A percentile compares a stretch with the other conserved stretches of the same genome.
These are phyloP conservation scores for Cladophialophora chaetospira DNA, from an alignment of 2,329 filamentous ascomycete species.

Conservation along the genomic window DNA sequence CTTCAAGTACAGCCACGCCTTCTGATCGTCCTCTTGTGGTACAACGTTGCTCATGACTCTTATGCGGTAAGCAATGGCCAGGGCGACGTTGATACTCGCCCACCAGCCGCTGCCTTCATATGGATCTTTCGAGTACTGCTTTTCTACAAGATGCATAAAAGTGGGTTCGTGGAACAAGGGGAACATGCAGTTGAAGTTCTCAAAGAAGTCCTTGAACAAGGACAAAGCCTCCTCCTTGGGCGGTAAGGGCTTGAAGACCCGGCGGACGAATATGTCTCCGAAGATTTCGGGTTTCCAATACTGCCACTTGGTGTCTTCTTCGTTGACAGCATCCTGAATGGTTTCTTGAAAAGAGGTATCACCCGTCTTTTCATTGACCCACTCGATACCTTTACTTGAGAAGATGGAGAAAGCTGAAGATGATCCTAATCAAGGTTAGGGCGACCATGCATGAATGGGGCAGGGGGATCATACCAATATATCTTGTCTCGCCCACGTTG, in stretches of 20 bases:
- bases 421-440: constrained; percentile 62
- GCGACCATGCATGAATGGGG: constrained; percentile 4
- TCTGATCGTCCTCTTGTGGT: constrained; percentile 85
- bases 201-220: constrained; percentile 89
- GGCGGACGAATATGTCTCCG: constrained; percentile 82
- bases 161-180: constrained; percentile 96
- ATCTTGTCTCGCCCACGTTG: constrained; percentile 89
- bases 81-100: constrained; percentile 90
- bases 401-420: constrained; percentile 99
- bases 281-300: constrained; percentile 99
- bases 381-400: constrained; percentile 95
- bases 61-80: constrained; percentile 90
- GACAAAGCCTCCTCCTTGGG: constrained; percentile 85
- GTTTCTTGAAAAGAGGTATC: constrained; percentile 92
- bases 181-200: constrained; percentile 99
- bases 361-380: constrained; percentile 98
- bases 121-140: constrained; percentile 88
- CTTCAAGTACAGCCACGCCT: constrained; percentile 94
- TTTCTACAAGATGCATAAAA: constrained; percentile 95
- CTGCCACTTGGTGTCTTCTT: constrained; percentile 90
- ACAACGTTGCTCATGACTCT: constrained; percentile 95
- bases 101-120: constrained; percentile 98
- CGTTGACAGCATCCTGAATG: constrained; percentile 75
- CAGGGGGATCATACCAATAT: constrained; percentile 70
- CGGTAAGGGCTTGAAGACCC: constrained; percentile 80